phyloP scores from a whole-genome alignment of 768 basidiomycete genomes.

The Pulveroboletus sp. region DNA sequence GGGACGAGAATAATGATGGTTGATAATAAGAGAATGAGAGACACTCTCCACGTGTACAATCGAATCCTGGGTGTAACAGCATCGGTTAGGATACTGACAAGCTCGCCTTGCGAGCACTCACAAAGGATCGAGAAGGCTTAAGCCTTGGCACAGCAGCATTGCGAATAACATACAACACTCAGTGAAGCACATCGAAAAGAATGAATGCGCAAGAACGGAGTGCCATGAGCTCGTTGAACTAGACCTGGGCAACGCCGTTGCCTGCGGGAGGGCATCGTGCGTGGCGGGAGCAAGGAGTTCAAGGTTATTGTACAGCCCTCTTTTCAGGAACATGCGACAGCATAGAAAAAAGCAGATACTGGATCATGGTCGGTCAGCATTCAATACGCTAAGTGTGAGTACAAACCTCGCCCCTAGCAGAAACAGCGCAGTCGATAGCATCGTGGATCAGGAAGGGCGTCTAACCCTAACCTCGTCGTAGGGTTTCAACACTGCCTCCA shows the following conservation, averaged over 20 bases:
- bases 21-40: conserved; percentile 54
- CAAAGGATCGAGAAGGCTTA: conserved; percentile 50
- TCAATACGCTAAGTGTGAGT: not conserved
- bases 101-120: conserved; percentile 32
- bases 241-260: conserved; percentile 17
- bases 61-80: conserved; percentile 42
- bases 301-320: conserved; percentile 56
- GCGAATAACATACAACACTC: conserved; percentile 72
- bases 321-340: conserved; percentile 56
- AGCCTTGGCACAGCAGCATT: conserved; percentile 67
- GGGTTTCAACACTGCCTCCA: conserved; percentile 22
- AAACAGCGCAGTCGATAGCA: conserved; percentile 12
- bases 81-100: conserved; percentile 3
- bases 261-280: conserved; percentile 22
- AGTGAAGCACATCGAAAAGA: conserved; percentile 69
- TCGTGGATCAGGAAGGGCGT: conserved; percentile 3
- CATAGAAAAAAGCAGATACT: conserved; percentile 52
- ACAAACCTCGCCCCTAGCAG: conserved; percentile 20
- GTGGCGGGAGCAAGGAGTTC: conserved; percentile 40
- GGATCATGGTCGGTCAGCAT: not conserved
- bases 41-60: conserved; percentile 62
- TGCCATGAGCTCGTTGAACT: conserved; percentile 38
- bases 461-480: conserved; percentile 30
- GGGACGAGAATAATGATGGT: conserved; percentile 66
- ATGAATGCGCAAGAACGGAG: conserved; percentile 48